Evolutionary conservation across 352 stramenopile species (phyloP), one percentile per base, ranked within the genome.

Genomic region (Plasmopara halstedii): DNA sequence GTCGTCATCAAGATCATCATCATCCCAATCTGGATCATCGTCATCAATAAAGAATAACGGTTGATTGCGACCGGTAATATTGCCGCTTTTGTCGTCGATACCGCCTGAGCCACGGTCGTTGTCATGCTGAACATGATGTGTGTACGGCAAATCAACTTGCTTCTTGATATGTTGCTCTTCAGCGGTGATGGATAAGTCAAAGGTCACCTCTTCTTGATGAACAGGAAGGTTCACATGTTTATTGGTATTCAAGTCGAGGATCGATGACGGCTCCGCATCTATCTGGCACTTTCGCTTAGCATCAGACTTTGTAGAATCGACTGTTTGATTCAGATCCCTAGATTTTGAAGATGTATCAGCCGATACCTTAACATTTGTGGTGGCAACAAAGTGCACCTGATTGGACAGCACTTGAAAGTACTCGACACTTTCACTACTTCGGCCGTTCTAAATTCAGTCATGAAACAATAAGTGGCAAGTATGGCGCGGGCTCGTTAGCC

Each of bases 21-120:
- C 70, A 39, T 77, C 70, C 70, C 69, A 90, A 59, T 90, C 78
- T 11, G 73, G 78, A 46, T 88, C 78, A 39, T 88, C 78, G 33
- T 87, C 69, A 23, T 90, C 78, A 44, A 90, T 90, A 46, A 83
- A 86, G 27, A 90, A 76, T 27, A 87, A 37, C 8, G 62, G 61
- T 31, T 58, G 80, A 27, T 32, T 70, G 13, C 19, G 26, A 35
- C 21, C 46, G 45, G 19, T 29, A 46, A 32, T 21, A 20, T 42
- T 37, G 11, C 7, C 17, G 2, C 13, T 14, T 34, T 50, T 48
- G 13, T n/a, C 37, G 4, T 13, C 32, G 36, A 18, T 27, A 8
- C 42, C 26, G 17, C 15, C 46, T 14, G 34, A 17, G 17, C 27
- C 44, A 10, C 15, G 23, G 2, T 42, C 44, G 20, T 33, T 56